These are phyloP conservation scores for Polytrichum formosum DNA, from an alignment of 225 moss, liverwort and hornwort genomes.

Conservation along the genomic window DNA sequence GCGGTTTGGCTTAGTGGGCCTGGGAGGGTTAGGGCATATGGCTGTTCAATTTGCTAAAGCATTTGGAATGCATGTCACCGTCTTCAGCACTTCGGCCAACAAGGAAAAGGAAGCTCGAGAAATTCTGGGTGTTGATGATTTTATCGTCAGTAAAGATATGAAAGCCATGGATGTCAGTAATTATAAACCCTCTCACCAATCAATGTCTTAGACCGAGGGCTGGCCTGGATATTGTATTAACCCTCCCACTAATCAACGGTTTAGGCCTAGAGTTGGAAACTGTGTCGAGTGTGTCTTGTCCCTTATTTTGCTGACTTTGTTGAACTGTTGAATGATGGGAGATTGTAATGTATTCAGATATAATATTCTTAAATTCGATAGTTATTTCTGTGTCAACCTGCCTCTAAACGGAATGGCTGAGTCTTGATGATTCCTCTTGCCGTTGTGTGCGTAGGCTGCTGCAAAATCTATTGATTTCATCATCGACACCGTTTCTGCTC, in stretches of 20 bases:
- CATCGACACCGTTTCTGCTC: slow-evolving; percentile 50
- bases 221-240: not conserved
- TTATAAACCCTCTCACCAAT: not conserved
- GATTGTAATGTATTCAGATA: not conserved
- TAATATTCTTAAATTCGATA: not conserved
- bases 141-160: slow-evolving; percentile 61
- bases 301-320: not conserved
- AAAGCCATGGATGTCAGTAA: slow-evolving; percentile 51
- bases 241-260: too few species aligned
- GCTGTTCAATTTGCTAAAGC: slow-evolving; percentile 65
- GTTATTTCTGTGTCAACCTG: too few species aligned
- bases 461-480: slow-evolving; percentile 56
- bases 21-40: slow-evolving; percentile 77
- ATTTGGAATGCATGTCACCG: slow-evolving; percentile 64
- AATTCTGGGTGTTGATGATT: slow-evolving; percentile 55
- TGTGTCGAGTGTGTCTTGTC: not conserved
- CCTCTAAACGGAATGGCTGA: not conserved
- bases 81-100: slow-evolving; percentile 60
- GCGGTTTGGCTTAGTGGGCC: slow-evolving; percentile 56
- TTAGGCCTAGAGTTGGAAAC: not conserved
- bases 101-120: slow-evolving; percentile 70
- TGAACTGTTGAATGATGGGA: not conserved
- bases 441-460: slow-evolving; percentile 18
- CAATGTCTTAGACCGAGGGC: not conserved
- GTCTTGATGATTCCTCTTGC: not conserved